Evolutionary conservation across 2,329 filamentous ascomycete genomes (phyloP), one percentile per base, ranked within the genome.

Genomic region (Pseudocercospora eumusae): DNA sequence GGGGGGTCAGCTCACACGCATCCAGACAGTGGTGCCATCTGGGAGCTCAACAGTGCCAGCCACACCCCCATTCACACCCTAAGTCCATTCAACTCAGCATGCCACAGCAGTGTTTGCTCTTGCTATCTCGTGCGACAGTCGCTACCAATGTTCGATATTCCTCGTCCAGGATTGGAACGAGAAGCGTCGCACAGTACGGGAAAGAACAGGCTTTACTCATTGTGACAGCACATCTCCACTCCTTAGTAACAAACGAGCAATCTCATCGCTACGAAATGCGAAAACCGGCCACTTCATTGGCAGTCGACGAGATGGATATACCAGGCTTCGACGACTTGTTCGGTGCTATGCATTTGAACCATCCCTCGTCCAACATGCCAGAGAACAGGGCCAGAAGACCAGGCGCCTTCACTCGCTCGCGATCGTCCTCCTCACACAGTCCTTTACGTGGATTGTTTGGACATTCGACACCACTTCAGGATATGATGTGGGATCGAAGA

Each of bases 401-500:
- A 11, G 33, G 25, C 31, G 27, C 27, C 31, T 54, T 54, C 52
- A 40, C 52, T 20, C 52, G 52, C 0, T 36, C 52, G 9, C 31
- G 52, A 23, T 54, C 52, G 23, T 54, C 52, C 11, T 36, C 52
- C 8, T 54, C 52, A 4, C 52, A 54, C 8, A 33, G 52, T 21
- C 52, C 52, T 3, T 18, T 33, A 18, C 52, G 18, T 31, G 52
- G 52, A 1, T 36, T 54, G 8, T 54, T 54, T 36, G 52, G 52
- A 54, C 28, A 33, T 40, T 4, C 52, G n/a, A 54, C 31, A 25
- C 28, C 52, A 3, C 52, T 33, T n/a, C 52, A 33, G n/a, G 42
- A 63, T 50, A 58, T 55, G 25, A 63, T 60, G 45, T 59, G 57
- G 56, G 61, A 60, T 50, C 28, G 54, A 49, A 50, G 49, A 25